Percentiles rank a stretch among this genome's conserved stretches.
Conservation (phyloP, 345 rosid genomes). For the Eucalyptus melliodora region DNA sequence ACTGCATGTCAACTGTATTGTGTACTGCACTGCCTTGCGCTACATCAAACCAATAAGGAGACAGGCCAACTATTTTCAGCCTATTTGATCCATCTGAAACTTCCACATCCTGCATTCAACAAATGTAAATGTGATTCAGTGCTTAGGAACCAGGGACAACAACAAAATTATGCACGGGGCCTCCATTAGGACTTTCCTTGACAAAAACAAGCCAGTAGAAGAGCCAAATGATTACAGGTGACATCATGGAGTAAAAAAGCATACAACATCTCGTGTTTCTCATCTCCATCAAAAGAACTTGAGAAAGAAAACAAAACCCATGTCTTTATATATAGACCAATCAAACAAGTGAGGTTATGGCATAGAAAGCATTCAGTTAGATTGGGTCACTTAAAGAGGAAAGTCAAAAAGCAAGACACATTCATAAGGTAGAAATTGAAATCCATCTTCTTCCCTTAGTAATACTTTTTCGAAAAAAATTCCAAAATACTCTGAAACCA, state of each 20-base stretch:
- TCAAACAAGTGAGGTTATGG: background rate
- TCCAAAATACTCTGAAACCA: background rate
- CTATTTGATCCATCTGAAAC: constrained; percentile 13
- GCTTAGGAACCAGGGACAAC: background rate
- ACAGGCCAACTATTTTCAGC: constrained; percentile 64
- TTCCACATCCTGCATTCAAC: constrained; percentile 26
- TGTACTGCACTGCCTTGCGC: constrained; percentile 79
- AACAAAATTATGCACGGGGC: background rate
- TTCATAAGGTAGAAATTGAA: background rate
- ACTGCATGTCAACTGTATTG: constrained; percentile 79
- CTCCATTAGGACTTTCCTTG: background rate
- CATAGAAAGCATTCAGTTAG: background rate
- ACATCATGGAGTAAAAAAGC: background rate
- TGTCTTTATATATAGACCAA: background rate
- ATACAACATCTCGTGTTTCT: background rate
- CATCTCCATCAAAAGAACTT: background rate
- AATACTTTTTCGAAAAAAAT: background rate
- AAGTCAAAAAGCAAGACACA: background rate
- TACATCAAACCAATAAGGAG: constrained; percentile 91
- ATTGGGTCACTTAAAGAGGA: background rate
- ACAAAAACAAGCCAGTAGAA: background rate
- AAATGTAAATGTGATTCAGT: background rate
- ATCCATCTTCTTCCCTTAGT: background rate
- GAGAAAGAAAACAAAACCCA: background rate
- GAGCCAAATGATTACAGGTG: background rate